phyloP scores from a whole-genome alignment of 139 green algal species.

The Micromonas pusilla region DNA sequence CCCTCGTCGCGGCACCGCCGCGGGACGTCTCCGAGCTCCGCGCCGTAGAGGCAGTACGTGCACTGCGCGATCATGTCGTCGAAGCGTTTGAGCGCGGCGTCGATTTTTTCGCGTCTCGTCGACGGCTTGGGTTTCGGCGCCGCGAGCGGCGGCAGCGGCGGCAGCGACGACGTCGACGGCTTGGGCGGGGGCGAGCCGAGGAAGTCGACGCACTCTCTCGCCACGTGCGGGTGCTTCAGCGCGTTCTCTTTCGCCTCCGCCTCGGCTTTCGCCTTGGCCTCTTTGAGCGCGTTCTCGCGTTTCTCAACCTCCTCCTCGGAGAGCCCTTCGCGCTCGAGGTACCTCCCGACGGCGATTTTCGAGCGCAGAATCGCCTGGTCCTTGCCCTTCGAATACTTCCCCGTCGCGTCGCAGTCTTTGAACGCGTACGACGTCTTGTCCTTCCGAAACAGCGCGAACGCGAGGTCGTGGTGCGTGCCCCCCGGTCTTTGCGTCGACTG shows the following conservation, averaged over 20 bases:
- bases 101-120: background rate
- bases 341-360: background rate
- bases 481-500: background rate
- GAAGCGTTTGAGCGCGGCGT: background rate
- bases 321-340: background rate
- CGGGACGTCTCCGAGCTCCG: background rate
- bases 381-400: background rate
- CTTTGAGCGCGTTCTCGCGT: background rate
- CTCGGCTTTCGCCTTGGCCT: background rate
- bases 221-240: background rate
- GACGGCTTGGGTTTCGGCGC: background rate
- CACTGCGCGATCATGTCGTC: background rate
- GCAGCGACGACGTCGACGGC: background rate
- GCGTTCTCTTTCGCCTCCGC: background rate
- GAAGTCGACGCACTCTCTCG: background rate
- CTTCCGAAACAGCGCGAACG: background rate
- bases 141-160: too few relatives aligned
- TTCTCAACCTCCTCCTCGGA: background rate
- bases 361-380: background rate
- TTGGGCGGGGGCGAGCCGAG: background rate
- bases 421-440: background rate
- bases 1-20: background rate
- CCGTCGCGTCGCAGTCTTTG: background rate
- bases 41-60: slow-evolving; percentile 6
- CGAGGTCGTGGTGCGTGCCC: background rate